Conservation (phyloP, 306 rosid species). For the Prunus fruticosa region DNA sequence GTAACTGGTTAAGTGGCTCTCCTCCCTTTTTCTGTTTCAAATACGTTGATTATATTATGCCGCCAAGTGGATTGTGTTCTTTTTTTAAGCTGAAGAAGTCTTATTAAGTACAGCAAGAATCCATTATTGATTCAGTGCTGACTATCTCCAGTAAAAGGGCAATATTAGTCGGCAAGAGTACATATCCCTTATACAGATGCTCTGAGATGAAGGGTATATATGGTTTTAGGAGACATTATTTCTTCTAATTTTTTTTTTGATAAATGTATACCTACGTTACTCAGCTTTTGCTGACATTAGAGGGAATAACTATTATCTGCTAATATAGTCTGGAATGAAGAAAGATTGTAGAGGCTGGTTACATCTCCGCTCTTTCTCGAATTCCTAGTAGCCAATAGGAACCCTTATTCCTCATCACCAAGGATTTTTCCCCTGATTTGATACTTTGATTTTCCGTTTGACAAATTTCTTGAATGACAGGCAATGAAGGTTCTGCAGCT, state of each 20-base stretch:
- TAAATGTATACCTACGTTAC: not conserved
- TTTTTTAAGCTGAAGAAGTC: not conserved
- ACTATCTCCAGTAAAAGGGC: not conserved
- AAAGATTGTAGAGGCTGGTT: not conserved
- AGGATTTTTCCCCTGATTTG: conserved; percentile 1
- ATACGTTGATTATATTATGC: not conserved
- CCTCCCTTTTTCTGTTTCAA: not conserved
- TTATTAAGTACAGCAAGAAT: not conserved
- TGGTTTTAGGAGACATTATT: not conserved
- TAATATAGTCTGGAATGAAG: not conserved
- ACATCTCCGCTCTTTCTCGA: not conserved
- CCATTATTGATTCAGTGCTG: not conserved
- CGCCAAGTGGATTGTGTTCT: not conserved
- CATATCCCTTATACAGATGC: not conserved
- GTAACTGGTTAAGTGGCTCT: not conserved
- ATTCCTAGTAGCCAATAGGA: no score
- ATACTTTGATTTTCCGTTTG: conserved; percentile 28
- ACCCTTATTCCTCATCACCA: no score
- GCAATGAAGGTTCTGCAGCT: conserved; percentile 50
- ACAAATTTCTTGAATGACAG: conserved; percentile 50
- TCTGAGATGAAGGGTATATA: not conserved
- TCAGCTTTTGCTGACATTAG: not conserved
- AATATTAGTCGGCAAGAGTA: not conserved
- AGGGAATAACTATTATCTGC: not conserved
- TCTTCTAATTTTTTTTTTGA: not conserved